These are phyloP conservation scores for Aphanomyces cochlioides DNA, from an alignment of 352 stramenopile genomes.

Conservation along the genomic window DNA sequence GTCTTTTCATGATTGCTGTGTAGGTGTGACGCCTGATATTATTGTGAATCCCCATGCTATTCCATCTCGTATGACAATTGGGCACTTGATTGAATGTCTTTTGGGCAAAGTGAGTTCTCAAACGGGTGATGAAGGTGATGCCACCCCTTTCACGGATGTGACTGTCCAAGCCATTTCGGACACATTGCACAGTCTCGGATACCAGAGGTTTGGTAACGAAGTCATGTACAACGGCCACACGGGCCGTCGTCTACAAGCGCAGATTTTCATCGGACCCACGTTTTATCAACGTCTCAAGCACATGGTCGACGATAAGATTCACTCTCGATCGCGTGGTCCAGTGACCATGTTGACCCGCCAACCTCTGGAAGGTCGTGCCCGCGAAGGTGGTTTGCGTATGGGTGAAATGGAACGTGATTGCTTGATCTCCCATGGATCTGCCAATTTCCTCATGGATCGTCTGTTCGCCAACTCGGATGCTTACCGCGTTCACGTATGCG, in stretches of 20 bases:
- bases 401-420: conserved; percentile 99
- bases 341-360: conserved; percentile 98
- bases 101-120: conserved; percentile 97
- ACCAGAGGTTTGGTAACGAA: conserved; percentile 99
- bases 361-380: conserved; percentile 97
- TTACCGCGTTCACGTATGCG: conserved; percentile 98
- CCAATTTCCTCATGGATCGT: conserved; percentile 99
- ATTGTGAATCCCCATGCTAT: conserved; percentile 99
- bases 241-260: conserved; percentile 91
- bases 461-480: conserved; percentile 99
- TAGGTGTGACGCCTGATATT: conserved; percentile 97
- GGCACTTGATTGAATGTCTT: conserved; percentile 99
- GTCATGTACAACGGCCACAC: conserved; percentile 99
- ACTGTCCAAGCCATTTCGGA: conserved; percentile 97
- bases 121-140: conserved; percentile 96
- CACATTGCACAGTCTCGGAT: conserved; percentile 93
- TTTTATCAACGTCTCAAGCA: conserved; percentile 99
- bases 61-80: conserved; percentile 99
- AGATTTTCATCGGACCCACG: conserved; percentile 99
- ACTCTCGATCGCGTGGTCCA: conserved; percentile 92
- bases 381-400: conserved; percentile 99
- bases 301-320: conserved; percentile 99
- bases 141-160: conserved; percentile 98
- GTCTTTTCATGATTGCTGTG: neutral
- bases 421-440: conserved; percentile 98